phyloP scores from a whole-genome alignment of 2,329 filamentous ascomycete species.

The Talaromyces sp. region DNA sequence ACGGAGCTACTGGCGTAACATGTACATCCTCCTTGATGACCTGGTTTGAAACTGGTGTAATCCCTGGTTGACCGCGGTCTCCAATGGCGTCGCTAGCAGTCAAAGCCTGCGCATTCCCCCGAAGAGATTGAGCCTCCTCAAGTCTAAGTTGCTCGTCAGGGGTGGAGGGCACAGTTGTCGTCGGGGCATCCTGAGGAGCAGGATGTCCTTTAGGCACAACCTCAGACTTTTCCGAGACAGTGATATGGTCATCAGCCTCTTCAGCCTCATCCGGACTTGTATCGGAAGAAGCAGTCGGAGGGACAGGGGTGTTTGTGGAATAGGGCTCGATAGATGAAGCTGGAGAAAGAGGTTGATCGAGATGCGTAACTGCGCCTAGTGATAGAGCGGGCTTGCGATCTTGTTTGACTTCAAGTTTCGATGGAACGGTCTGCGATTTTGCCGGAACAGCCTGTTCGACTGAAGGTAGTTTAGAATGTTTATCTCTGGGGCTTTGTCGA shows the following conservation, averaged over 20 bases:
- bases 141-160: conserved; percentile 57
- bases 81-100: conserved; percentile 19
- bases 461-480: not conserved
- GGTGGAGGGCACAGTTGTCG: conserved; percentile 41
- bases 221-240: conserved; percentile 5
- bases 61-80: conserved; percentile 12
- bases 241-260: conserved; percentile 40
- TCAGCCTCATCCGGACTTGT: conserved; percentile 68
- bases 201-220: conserved; percentile 10
- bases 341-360: conserved; percentile 43
- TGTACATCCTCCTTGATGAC: conserved; percentile 22
- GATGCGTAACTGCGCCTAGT: conserved; percentile 19
- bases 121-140: conserved; percentile 49
- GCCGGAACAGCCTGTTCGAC: conserved; percentile 14
- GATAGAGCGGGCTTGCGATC: conserved; percentile 25
- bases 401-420: conserved; percentile 22
- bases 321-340: conserved; percentile 65
- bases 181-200: conserved; percentile 17
- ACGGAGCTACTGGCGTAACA: conserved; percentile 10
- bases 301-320: conserved; percentile 67
- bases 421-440: conserved; percentile 6
- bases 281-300: conserved; percentile 64
- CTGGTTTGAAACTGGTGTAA: conserved; percentile 20
- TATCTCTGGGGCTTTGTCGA: conserved; percentile 14
- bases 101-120: conserved; percentile 15